Base-by-base conservation (phyloP, 306 rosid species). In the Dryas drummondii region DNA sequence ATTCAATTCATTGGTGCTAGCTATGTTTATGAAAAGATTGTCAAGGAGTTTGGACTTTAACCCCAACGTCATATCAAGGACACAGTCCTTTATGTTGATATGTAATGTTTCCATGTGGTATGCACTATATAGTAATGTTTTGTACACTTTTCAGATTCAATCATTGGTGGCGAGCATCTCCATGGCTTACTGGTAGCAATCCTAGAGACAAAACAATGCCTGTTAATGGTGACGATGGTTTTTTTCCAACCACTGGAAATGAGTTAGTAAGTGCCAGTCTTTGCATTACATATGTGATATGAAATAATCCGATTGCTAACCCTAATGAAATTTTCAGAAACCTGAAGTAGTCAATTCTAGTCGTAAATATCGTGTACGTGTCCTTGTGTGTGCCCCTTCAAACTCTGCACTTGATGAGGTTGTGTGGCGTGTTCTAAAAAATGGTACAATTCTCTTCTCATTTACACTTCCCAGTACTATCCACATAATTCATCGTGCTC, bases 361-460 rank as follows among this genome's bases (percentile, higher is more conserved):
- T 72, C 94, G 98, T 26, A 94, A 89, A 81, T 91, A 94, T 81
- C 97, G 93, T 51, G 94, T 94, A 60, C 86, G 93, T 53, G 96
- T 91, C 67, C 87, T 94, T 71, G 98, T 94, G 37, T 94, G 97
- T 8, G 98, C 98, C 66, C 97, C 96, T 68, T 94, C 97, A 71
- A 94, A 94, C 78, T 94, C 98, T 74, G 98, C 98, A 27, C 90
- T 93, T 4, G 98, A 93, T 79, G 98, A 93, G 87, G 91, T 94
- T 85, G 96, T 94, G 67, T 75, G 90, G 88, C 97, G 98, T 52
- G 94, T 94, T 83, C 81, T 86, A 59, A 87, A 82, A 80, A 87
- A 86, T 58, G 97, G 98, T 94, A 88, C 37, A 46, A 41, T 59
- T 78, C 64, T 67, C 66, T 74, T 22, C 71, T 50, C 63, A 14